Percentiles rank a stretch among this genome's conserved stretches.
These are phyloP conservation scores for Pigoraptor vietnamica DNA, from an alignment of 78 protist species.

Conservation along the genomic window DNA sequence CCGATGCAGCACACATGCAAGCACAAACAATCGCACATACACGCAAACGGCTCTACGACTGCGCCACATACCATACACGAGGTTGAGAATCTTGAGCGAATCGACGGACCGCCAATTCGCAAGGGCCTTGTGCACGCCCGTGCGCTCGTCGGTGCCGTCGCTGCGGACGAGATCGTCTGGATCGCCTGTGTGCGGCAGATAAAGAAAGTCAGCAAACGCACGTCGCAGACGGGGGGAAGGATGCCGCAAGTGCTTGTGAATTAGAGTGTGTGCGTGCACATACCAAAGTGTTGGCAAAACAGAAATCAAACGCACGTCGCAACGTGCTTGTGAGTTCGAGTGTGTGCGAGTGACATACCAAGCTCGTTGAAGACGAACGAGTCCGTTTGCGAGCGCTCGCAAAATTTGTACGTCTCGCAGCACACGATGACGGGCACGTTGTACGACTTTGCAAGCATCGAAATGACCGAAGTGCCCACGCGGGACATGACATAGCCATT, in stretches of 20 bases:
- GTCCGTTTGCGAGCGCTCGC: conserved; percentile 83
- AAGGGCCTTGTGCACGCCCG: neutral
- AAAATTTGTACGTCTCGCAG: conserved; percentile 94
- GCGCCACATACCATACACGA: neutral
- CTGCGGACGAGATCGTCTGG: neutral
- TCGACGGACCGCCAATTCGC: neutral
- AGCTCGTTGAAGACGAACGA: conserved; percentile 86
- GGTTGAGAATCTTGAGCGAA: neutral
- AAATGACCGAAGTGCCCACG: conserved; percentile 84
- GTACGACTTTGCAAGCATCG: conserved; percentile 72
- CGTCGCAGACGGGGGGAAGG: neutral
- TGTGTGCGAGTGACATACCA: conserved; percentile 52
- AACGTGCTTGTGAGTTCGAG: neutral
- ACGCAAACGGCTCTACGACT: neutral
- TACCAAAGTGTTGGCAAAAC: too few species aligned
- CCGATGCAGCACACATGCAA: too few species aligned
- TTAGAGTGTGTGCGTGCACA: too few species aligned
- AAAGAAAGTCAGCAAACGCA: neutral
- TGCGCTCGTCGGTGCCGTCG: conserved; percentile 1
- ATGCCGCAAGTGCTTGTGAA: too few species aligned
- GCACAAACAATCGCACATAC: neutral
- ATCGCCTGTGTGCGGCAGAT: neutral
- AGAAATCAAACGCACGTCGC: too few species aligned
- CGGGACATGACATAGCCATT: conserved; percentile 81
- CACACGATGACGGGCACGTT: conserved; percentile 88